Percentiles rank a stretch among this genome's conserved stretches.
Conservation (phyloP, 768 basidiomycete genomes). For the Suillus paluster region DNA sequence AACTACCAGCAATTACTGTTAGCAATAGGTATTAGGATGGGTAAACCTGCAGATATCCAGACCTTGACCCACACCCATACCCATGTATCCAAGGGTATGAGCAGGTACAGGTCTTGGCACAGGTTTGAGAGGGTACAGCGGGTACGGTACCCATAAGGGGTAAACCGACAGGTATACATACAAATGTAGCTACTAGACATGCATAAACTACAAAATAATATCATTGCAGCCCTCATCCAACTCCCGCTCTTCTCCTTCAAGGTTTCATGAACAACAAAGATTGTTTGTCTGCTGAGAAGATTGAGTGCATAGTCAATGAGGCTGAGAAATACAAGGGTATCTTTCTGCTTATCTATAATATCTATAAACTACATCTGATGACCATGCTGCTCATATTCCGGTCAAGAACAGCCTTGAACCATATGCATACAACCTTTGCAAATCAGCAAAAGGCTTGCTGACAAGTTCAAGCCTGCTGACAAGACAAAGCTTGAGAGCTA, state of each 20-base stretch:
- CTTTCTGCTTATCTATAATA: slow-evolving; percentile 21
- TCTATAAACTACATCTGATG: slow-evolving; percentile 57
- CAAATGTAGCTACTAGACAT: no score
- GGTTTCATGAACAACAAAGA: slow-evolving; percentile 98
- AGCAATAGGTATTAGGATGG: no score
- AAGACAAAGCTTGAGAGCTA: slow-evolving; percentile 81
- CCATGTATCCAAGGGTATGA: no score
- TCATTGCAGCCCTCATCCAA: no score
- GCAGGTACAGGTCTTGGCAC: no score
- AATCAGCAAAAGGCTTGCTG: slow-evolving; percentile 85
- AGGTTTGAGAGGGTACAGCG: no score
- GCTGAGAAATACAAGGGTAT: slow-evolving; percentile 90
- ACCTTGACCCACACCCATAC: no score
- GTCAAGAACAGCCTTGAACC: slow-evolving; percentile 95
- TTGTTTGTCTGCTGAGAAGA: slow-evolving; percentile 95
- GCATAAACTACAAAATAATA: no score
- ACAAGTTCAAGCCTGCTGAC: slow-evolving; percentile 87
- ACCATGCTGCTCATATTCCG: slow-evolving; percentile 80
- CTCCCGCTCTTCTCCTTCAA: no score
- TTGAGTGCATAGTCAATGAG: slow-evolving; percentile 95
- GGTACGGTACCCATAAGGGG: no score
- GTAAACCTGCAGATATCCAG: no score
- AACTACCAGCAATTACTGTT: slow-evolving; percentile 77
- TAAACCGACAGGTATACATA: no score
- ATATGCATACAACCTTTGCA: slow-evolving; percentile 93